Conservation (phyloP, 2,329 filamentous ascomycete genomes). For the Fusarium aywerte region DNA sequence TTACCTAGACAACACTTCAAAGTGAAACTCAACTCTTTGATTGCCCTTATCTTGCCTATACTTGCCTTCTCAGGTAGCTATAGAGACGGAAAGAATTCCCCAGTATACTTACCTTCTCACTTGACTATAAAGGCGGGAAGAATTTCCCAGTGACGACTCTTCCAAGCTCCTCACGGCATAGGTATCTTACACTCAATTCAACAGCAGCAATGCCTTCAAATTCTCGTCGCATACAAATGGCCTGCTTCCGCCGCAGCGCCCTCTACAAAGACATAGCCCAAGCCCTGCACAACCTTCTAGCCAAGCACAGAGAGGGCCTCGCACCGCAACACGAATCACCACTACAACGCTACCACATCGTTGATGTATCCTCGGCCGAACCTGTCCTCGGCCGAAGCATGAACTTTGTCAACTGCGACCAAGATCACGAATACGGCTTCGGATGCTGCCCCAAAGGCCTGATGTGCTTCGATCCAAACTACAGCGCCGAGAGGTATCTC, state of each 20-base stretch:
- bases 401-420: background rate
- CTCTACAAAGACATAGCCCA: slow-evolving; percentile 16
- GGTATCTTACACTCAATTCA: background rate
- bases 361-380: accelerated
- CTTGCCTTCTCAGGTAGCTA: no score
- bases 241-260: background rate
- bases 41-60: no score
- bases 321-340: background rate
- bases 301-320: background rate
- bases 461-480: slow-evolving; percentile 10
- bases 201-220: background rate
- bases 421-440: background rate
- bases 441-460: background rate
- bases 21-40: no score
- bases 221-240: background rate
- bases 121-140: no score
- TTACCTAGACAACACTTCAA: no score
- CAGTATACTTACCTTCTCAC: no score
- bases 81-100: no score
- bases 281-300: slow-evolving; percentile 13
- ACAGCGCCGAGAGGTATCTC: slow-evolving; percentile 3
- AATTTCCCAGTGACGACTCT: no score
- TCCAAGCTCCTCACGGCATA: background rate
- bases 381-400: background rate
- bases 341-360: slow-evolving; percentile 4